Base-by-base conservation (phyloP, 2,329 filamentous ascomycete genomes). In the Magnaporthales sp. region DNA sequence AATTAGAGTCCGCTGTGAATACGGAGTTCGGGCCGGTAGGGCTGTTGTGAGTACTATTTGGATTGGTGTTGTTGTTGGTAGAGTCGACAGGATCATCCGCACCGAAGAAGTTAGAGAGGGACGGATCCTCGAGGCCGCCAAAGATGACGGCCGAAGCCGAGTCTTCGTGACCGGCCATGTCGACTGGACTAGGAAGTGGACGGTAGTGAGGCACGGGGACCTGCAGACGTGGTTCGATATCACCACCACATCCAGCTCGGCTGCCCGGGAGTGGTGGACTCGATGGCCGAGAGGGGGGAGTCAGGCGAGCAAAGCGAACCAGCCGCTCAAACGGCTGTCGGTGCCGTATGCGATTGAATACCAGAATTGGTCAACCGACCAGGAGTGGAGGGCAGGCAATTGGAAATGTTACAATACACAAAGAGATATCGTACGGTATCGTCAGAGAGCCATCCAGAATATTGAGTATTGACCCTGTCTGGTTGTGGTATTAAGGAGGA, bases 111-210 rank as follows among this genome's bases (percentile, higher is more conserved):
- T 66, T 62, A 56, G 54, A 26, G 22, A 66, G 64, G 30, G 54
- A 46, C 24, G 64, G 30, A 30, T 66, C 64, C 24, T 80, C 79
- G 67, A 81, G 79, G 70, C 82, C 77, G 73, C 79, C 79, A 71
- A 78, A 82, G 68, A 81, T 76, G 73, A 76, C 76, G 70, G 77
- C 38, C 32, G 64, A 60, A 64, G 51, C 38, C 63, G 51, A 46
- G 56, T 66, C 56, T 27, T 66, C n/a, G 64, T 66, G 66, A 38
- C 51, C 46, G 66, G 54, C 61, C 61, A 64, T 67, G 63, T 2
- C 30, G 51, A 56, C 22, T 32, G 29, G 54, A 56, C 29, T 61
- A 31, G 38, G 54, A 60, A 60, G 38, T 56, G 46, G 63, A 54
- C 56, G 64, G 51, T 30, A 30, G 51, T 19, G 56, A 38, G 31